phyloP scores from a whole-genome alignment of 768 basidiomycete genomes.

The Lactarius sp. region DNA sequence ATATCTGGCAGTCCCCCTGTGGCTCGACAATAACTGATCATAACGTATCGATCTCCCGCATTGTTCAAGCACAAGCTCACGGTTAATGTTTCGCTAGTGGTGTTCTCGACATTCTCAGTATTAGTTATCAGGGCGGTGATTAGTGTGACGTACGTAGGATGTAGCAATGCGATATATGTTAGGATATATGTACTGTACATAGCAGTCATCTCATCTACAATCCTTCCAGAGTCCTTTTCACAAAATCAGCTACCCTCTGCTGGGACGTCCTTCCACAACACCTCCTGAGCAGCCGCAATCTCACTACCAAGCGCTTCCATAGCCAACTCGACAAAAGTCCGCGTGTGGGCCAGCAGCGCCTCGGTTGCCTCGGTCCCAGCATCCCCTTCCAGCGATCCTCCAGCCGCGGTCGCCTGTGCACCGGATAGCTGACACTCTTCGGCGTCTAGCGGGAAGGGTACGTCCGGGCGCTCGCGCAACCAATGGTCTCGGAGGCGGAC shows the following conservation, averaged over 20 bases:
- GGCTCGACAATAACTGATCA: no score
- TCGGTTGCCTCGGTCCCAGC: background rate
- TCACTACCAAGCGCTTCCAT: conserved; percentile 18
- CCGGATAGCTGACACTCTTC: conserved; percentile 12
- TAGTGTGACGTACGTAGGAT: background rate
- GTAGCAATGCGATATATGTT: background rate
- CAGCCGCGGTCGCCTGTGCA: background rate
- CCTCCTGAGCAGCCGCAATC: conserved; percentile 3
- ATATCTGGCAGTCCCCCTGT: no score
- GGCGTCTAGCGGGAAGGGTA: conserved; percentile 25
- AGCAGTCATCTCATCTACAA: background rate
- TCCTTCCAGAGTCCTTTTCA: background rate
- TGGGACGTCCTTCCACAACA: background rate
- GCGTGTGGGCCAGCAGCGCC: conserved; percentile 6
- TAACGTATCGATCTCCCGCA: no score
- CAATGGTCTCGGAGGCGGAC: conserved; percentile 29
- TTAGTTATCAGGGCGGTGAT: background rate
- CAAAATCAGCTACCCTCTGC: background rate
- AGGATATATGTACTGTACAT: background rate
- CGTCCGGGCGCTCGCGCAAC: conserved; percentile 29
- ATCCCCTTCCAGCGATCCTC: background rate
- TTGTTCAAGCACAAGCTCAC: background rate
- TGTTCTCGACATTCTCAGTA: background rate
- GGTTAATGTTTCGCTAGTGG: background rate
- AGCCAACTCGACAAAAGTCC: conserved; percentile 19